Percentiles rank a stretch among this genome's conserved stretches.
These are phyloP conservation scores for Fusarium globosum DNA, from an alignment of 2,329 filamentous ascomycete species.

Conservation along the genomic window DNA sequence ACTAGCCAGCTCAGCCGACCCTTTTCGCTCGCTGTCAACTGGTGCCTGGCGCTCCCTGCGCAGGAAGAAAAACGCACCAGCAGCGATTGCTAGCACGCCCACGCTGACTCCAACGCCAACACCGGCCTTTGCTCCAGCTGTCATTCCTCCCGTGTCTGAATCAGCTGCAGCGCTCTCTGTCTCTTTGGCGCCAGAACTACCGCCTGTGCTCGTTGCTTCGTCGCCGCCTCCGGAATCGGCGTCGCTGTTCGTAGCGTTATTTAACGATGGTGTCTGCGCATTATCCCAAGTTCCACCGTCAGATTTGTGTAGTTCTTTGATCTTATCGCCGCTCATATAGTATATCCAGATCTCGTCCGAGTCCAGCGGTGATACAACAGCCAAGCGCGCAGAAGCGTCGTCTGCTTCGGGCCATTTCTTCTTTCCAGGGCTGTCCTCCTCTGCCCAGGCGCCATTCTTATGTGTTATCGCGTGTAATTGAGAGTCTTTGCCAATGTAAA, in stretches of 20 bases:
- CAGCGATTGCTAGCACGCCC: background rate
- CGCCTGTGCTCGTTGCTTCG: background rate
- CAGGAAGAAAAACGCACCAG: background rate
- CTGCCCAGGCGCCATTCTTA: background rate
- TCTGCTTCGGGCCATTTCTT: slow-evolving; percentile 25
- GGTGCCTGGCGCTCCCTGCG: background rate
- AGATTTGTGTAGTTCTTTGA: slow-evolving; percentile 17
- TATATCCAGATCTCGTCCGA: slow-evolving; percentile 25
- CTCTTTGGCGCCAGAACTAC: background rate
- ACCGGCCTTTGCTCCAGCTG: slow-evolving; percentile 24
- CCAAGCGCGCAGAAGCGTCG: slow-evolving; percentile 10
- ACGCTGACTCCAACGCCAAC: slow-evolving; percentile 15
- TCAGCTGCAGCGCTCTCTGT: background rate
- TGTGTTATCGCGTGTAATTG: slow-evolving; percentile 7
- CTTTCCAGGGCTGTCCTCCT: background rate
- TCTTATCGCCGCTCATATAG: slow-evolving; percentile 16
- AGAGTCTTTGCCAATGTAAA: slow-evolving; percentile 23
- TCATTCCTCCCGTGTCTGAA: slow-evolving; percentile 1
- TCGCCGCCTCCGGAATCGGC: background rate
- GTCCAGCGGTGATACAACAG: slow-evolving; percentile 18
- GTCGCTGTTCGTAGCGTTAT: background rate
- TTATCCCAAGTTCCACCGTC: slow-evolving; percentile 1
- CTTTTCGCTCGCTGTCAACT: background rate
- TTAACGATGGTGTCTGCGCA: background rate
- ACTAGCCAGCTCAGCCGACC: background rate